Evolutionary conservation across 2,329 filamentous ascomycete species (phyloP).

Genomic region (Allantophomopsis cytisporea): DNA sequence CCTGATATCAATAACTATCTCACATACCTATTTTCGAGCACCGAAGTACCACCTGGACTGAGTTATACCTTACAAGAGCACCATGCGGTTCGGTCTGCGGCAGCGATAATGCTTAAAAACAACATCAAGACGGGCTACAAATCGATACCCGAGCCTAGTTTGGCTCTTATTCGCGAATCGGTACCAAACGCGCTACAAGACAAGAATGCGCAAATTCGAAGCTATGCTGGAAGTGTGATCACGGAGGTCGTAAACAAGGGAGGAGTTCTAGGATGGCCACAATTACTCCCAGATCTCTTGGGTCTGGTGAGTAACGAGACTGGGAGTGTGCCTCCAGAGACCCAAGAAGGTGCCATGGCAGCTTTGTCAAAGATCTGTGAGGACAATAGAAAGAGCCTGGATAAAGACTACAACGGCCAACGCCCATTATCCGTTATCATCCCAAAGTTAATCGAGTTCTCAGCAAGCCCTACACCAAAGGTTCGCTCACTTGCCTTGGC

Average conservation of each 20-base stretch:
- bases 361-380: constrained; percentile 93
- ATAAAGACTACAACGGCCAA: constrained; percentile 79
- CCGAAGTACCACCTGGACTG: constrained; percentile 46
- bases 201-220: constrained; percentile 68
- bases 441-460: constrained; percentile 81
- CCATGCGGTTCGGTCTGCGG: constrained; percentile 69
- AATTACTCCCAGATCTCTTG: constrained; percentile 73
- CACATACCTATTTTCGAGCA: constrained; percentile 72
- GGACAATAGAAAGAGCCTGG: constrained; percentile 78
- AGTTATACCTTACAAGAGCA: constrained; percentile 46
- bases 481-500: constrained; percentile 70
- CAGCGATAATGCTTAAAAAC: constrained; percentile 93
- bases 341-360: constrained; percentile 87
- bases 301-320: constrained; percentile 61
- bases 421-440: constrained; percentile 79
- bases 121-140: constrained; percentile 68
- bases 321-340: constrained; percentile 53
- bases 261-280: constrained; percentile 81
- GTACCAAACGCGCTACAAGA: constrained; percentile 74
- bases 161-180: constrained; percentile 66
- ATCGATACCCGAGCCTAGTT: constrained; percentile 57
- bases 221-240: constrained; percentile 83
- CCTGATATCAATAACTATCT: constrained; percentile 98
- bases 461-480: constrained; percentile 59
- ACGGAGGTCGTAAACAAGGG: constrained; percentile 80